Evolutionary conservation across 2,329 filamentous ascomycete genomes (phyloP), one percentile per base, ranked within the genome.

Genomic region (Paecilomyces fulvus): DNA sequence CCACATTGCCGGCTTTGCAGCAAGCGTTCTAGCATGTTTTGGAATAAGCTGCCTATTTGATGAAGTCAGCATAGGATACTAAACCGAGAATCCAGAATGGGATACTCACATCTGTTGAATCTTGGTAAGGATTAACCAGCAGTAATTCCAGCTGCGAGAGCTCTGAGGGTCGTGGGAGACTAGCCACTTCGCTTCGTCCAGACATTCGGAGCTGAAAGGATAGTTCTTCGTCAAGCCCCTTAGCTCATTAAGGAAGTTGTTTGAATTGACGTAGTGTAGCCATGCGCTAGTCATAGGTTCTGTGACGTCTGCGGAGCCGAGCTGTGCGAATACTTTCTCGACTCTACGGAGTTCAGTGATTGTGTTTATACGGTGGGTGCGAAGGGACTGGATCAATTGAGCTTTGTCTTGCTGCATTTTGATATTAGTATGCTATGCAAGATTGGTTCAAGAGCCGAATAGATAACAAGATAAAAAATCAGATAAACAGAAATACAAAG

Each of bases 91-190:
- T 20, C 17, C 21, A 51, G 49, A 8, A 54, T 17, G 53, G 28
- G 17, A 53, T 21, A 77, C 82, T 70, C 74, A 86, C 84, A 86
- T 83, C 56, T 83, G 80, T 21, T 79, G 76, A 53, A 89, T 84
- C 69, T 88, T 89, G 48, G 74, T 74, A 9, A 90, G 73, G 30
- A 87, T 83, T 50, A 90, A 73, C 87, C 87, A 90, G 48, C 85
- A 87, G 63, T 87, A 77, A 66, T 90, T 91, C 87, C 88, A 90
- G 67, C 86, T 89, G 23, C 84, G 79, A 63, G 84, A 84, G 60
- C 84, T 87, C 17, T 79, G 74, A 0, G 85, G 85, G 60, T 90
- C 87, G 28, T 73, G 75, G 55, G 80, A 77, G 2, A 90, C 87
- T 21, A 84, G 76, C 55, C 75, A 71, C 64, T 86, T 85, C 0